Percentiles rank a stretch among this genome's conserved stretches.
These are phyloP conservation scores for Sporothrix phasma DNA, from an alignment of 2,329 filamentous ascomycete genomes.

Conservation along the genomic window DNA sequence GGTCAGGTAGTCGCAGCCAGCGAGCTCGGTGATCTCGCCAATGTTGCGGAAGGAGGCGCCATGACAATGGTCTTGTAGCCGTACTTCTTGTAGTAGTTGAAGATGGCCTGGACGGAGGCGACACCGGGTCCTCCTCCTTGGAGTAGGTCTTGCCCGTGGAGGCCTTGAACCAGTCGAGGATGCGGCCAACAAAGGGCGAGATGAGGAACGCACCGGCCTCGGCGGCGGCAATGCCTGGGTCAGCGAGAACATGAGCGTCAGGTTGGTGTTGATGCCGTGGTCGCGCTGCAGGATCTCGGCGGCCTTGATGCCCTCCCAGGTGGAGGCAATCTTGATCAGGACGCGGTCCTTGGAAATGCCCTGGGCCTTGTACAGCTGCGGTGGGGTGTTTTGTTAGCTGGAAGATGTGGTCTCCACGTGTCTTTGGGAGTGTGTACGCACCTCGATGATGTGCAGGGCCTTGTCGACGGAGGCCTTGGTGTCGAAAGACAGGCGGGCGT, in stretches of 20 bases:
- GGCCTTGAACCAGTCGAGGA: conserved; percentile 99
- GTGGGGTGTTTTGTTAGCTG: conserved; percentile 5
- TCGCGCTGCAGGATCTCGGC: conserved; percentile 93
- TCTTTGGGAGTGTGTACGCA: conserved; percentile 27
- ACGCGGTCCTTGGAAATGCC: conserved; percentile 90
- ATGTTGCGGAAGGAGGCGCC: conserved; percentile 94
- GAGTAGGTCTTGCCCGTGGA: conserved; percentile 86
- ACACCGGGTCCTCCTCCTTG: conserved; percentile 89
- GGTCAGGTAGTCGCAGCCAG: conserved; percentile 97
- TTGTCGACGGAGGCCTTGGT: conserved; percentile 87
- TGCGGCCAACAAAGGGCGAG: conserved; percentile 97
- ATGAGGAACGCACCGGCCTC: conserved; percentile 96
- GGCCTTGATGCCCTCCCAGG: conserved; percentile 99
- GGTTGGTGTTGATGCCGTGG: conserved; percentile 95
- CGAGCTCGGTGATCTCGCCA: conserved; percentile 96
- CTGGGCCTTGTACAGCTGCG: conserved; percentile 82
- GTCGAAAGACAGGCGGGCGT: conserved; percentile 92
- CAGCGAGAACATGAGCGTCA: conserved; percentile 97
- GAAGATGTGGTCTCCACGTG: no score
- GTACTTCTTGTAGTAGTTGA: conserved; percentile 99
- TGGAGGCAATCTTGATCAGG: conserved; percentile 98
- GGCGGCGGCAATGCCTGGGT: conserved; percentile 87
- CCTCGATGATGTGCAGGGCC: conserved; percentile 93
- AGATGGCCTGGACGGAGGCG: conserved; percentile 85
- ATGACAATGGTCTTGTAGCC: conserved; percentile 99